A percentile compares a stretch with the other conserved stretches of the same genome.
Evolutionary conservation across 768 basidiomycete species (phyloP).

Genomic region (Boletus pseudopeckii): DNA sequence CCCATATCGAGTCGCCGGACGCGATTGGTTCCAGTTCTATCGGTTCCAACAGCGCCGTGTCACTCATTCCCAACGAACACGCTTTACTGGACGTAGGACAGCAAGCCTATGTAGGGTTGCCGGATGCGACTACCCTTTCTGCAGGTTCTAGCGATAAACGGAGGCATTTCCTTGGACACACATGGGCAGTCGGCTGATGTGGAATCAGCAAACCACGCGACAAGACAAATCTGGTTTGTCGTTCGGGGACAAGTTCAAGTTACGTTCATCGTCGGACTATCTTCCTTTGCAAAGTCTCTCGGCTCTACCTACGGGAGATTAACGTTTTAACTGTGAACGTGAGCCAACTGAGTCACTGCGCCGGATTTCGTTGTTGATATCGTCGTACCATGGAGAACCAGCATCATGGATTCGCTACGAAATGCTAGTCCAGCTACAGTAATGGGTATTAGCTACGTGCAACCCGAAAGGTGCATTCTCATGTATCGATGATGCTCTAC

Average conservation of each 20-base stretch:
- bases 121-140: background rate
- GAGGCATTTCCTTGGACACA: background rate
- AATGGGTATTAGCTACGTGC: too few species aligned
- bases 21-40: background rate
- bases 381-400: too few species aligned
- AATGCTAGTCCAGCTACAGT: too few species aligned
- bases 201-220: too few species aligned
- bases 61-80: background rate
- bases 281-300: too few species aligned
- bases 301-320: too few species aligned
- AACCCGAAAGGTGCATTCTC: too few species aligned
- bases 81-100: background rate
- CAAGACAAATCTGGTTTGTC: background rate
- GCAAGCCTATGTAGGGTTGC: background rate
- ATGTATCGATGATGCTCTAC: background rate
- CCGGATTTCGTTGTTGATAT: background rate
- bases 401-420: too few species aligned
- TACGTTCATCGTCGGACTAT: too few species aligned
- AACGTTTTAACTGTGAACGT: background rate
- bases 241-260: too few species aligned
- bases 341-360: background rate
- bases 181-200: too few species aligned
- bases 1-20: background rate
- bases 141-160: background rate
- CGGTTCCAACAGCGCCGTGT: background rate